phyloP scores from a whole-genome alignment of 441 rosid species.

The Brassica balearica region DNA sequence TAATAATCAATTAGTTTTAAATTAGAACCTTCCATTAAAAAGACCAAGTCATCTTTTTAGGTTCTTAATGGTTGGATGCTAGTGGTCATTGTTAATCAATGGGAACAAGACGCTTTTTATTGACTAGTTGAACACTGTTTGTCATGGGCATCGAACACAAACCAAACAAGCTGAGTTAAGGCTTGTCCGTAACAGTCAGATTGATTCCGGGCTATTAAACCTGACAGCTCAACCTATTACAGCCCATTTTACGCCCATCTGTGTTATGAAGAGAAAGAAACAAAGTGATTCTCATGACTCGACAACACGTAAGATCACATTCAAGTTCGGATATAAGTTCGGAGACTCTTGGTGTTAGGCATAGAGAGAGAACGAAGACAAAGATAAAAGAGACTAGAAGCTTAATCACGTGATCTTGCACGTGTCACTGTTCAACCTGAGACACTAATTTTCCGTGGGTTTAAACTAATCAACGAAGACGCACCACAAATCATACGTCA shows the following conservation, averaged over 20 bases:
- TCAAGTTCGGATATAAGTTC: no score
- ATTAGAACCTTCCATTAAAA: no score
- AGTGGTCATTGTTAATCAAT: no score
- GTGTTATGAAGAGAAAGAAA: background rate
- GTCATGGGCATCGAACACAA: background rate
- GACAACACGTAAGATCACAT: no score
- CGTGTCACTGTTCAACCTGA: slow-evolving; percentile 7
- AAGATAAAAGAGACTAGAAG: background rate
- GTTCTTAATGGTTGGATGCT: no score
- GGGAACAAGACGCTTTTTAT: background rate
- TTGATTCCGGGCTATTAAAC: background rate
- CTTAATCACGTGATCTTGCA: slow-evolving; percentile 3
- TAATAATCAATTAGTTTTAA: no score
- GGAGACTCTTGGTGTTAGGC: no score
- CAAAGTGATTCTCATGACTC: background rate
- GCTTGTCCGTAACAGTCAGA: background rate
- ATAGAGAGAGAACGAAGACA: background rate
- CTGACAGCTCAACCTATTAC: background rate
- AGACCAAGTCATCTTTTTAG: no score
- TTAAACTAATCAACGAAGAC: slow-evolving; percentile 18
- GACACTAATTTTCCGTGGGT: slow-evolving; percentile 23
- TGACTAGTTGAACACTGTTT: background rate
- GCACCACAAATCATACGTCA: background rate
- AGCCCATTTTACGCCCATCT: background rate
- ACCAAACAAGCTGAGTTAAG: background rate